Evolutionary conservation across 2,329 filamentous ascomycete species (phyloP), one percentile per base, ranked within the genome.

Genomic region (Dendrostoma leiphaemia): DNA sequence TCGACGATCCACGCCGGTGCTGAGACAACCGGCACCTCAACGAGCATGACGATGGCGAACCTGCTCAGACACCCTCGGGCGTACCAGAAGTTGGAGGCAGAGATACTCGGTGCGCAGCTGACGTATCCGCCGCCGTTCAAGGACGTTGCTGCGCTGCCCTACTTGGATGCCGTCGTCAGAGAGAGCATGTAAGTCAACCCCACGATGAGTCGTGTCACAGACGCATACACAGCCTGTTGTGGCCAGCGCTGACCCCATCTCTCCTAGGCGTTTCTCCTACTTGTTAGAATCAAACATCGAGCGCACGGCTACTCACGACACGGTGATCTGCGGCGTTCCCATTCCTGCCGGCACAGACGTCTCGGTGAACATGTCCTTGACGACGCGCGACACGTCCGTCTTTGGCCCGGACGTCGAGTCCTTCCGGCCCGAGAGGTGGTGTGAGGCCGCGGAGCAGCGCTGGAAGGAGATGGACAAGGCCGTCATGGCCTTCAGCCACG

Each of bases 401-500:
- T 51, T 61, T 3, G 31, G 40, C 4, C 48, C 56, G 0, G 47
- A 56, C 2, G 49, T 61, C 0, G 56, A 61, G 15, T 40, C 43
- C 19, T 51, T 51, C 31, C 31, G n/a, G 10, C 49, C 49, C 37
- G 49, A 51, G 40, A 31, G 49, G 9, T 51, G 49, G 49, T 23
- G 44, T n/a, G 34, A 37, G n/a, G 34, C 34, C 17, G n/a, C 2
- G 34, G 34, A 37, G 10, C 34, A 37, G 34, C 34, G 6, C 6
- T 37, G 34, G 34, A 37, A n/a, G n/a, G 34, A 37, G 34, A 37
- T 37, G 34, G 34, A 37, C 6, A 37, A n/a, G 34, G 7, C 34
- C 13, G 17, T 12, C 17, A 37, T 37, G 4, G 34, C n/a, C 34
- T 37, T 37, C 3, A n/a, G 13, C n/a, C n/a, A 15, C 17, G 34